phyloP scores from a whole-genome alignment of 2,329 filamentous ascomycete species.

The Rhytidhysteron rufulum region DNA sequence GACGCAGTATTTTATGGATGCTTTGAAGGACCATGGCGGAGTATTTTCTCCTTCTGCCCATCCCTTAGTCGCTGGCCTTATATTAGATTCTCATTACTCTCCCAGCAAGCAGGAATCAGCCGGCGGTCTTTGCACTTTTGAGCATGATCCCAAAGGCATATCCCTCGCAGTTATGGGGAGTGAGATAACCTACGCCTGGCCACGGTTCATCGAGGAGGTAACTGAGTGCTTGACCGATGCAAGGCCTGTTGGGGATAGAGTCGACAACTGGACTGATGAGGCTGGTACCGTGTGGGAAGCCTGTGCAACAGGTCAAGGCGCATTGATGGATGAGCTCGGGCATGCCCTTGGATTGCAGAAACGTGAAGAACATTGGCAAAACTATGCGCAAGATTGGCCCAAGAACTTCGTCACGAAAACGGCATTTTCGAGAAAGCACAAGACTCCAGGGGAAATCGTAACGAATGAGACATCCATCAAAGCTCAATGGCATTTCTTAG shows the following conservation, averaged over 20 bases:
- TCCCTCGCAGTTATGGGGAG: slow-evolving; percentile 24
- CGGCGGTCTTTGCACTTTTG: slow-evolving; percentile 22
- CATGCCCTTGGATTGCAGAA: slow-evolving; percentile 35
- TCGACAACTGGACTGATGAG: slow-evolving; percentile 29
- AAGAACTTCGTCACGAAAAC: slow-evolving; percentile 38
- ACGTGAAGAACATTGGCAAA: slow-evolving; percentile 31
- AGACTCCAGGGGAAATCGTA: slow-evolving; percentile 6
- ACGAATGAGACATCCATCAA: slow-evolving; percentile 16
- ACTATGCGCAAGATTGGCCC: slow-evolving; percentile 42
- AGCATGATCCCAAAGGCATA: slow-evolving; percentile 21
- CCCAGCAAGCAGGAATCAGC: slow-evolving; percentile 16
- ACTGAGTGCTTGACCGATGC: slow-evolving; percentile 29
- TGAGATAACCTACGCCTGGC: slow-evolving; percentile 26
- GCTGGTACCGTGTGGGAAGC: slow-evolving; percentile 44
- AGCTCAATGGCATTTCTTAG: slow-evolving; percentile 28
- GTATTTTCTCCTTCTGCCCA: slow-evolving; percentile 19
- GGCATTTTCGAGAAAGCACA: slow-evolving; percentile 7
- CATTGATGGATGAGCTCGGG: slow-evolving; percentile 35
- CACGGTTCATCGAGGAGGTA: slow-evolving; percentile 27
- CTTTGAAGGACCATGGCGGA: slow-evolving; percentile 19
- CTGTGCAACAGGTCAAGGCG: slow-evolving; percentile 40
- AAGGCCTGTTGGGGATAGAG: slow-evolving; percentile 32
- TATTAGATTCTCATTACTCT: slow-evolving; percentile 27
- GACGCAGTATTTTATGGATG: slow-evolving; percentile 19
- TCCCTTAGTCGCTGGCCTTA: slow-evolving; percentile 27